Base-by-base conservation (phyloP, 139 green algal species). In the Pleodorina starrii region DNA sequence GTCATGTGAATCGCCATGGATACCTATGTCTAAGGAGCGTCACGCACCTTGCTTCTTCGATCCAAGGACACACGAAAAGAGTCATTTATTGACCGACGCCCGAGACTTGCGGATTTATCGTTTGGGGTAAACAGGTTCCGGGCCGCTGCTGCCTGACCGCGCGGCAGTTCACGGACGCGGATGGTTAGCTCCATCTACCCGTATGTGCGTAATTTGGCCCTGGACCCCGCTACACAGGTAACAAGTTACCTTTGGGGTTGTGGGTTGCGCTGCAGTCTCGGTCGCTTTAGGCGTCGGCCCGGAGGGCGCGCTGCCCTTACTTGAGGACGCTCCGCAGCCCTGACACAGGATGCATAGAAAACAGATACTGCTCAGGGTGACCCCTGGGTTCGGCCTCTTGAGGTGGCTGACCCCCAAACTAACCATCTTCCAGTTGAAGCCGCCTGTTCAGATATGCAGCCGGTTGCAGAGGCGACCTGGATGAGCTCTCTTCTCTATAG, bases 301-400 rank as follows among this genome's bases (percentile, higher is more conserved):
- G 4, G 71, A 32, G 38, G 71, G 40, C 54, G 71, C 71, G 19
- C 71, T 32, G 21, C 71, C 71, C 38, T 78, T 78, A 16, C 40
- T 78, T 7, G 71, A 78, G 9, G 71, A 78, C 21, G 71, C 71
- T 51, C 71, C 71, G 21, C 71, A 78, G 38, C 71, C 71, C 71
- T 78, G 71, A 43, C 10, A 46, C 23, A n/a, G 17, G 17, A 60
- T 60, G 14, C 51, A 60, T 60, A 71, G 59, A 71, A 71, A 36
- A 71, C 27, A 71, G n/a, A n/a, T n/a, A n/a, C n/a, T n/a, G n/a
- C n/a, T n/a, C n/a, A n/a, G n/a, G n/a, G n/a, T n/a, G n/a, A n/a
- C n/a, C n/a, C n/a, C n/a, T n/a, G n/a, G n/a, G n/a, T n/a, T n/a
- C n/a, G n/a, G n/a, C n/a, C n/a, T n/a, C n/a, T n/a, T n/a, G n/a